Evolutionary conservation across 352 stramenopile species (phyloP), one percentile per base, ranked within the genome.

Genomic region (Phytophthora pluvialis): DNA sequence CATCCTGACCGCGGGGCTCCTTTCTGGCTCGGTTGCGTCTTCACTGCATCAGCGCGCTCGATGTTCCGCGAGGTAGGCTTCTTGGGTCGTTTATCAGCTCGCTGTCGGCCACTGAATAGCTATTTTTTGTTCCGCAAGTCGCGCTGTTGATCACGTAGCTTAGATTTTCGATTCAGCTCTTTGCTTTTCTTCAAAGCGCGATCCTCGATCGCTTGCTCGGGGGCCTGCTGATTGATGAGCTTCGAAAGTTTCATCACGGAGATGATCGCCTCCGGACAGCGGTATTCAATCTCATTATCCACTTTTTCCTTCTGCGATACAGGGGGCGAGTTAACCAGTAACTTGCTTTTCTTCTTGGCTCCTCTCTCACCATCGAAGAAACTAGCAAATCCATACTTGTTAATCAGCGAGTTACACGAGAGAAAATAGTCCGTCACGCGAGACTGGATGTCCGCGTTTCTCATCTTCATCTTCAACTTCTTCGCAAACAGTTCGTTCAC

Each of bases 281-380:
- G 43, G 9, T 54, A 62, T 0, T 54, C 33, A 3, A 53, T 55
- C 25, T 53, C 53, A 13, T 62, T 62, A n/a, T 55, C 32, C 9
- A 62, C 54, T 39, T 54, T 53, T 21, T 40, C 43, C 6, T 62
- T 55, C 18, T 47, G 13, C 3, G 8, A 8, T 0, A 21, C 13
- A 0, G 44, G 43, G 4, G 54, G 11, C 12, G 18, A 48, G 44
- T 62, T 47, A 1, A 62, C 13, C 13, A 62, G 7, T 11, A 62
- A 6, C 5, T 62, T 54, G 21, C 44, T 48, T 26, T 62, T 49
- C 32, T 54, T 62, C 43, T 62, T 54, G 8, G n/a, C 10, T 18
- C 43, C 54, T 18, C 47, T 53, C 0, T 62, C 43, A 7, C 32
- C 54, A 16, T 53, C 44, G 18, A 62, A 62, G 7, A 54, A 54